Evolutionary conservation across 1,284 basidiomycete species (phyloP), one percentile per base, ranked within the genome.

Genomic region (Termitomyces sp.): DNA sequence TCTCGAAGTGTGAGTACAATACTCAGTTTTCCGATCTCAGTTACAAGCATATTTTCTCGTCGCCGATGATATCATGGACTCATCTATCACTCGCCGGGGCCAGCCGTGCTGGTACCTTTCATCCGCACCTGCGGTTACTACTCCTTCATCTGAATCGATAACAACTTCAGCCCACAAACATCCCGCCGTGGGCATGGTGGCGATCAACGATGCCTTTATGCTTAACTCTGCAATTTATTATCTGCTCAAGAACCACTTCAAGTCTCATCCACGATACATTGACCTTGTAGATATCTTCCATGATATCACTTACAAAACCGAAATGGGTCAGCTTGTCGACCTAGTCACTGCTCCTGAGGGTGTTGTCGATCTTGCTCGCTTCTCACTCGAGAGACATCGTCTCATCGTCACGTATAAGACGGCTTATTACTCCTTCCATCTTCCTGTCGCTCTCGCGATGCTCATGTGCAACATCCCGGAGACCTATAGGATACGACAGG

Each of bases 11-110:
- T 11, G 5, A 28, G 24, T 1, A 44, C 30, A 33, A 13, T 18
- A 30, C 56, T 21, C 19, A 24, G 34, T 38, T 19, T 43, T 40
- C 41, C 11, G 18, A 10, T 46, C 6, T 31, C 38, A 96, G 91
- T 82, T 98, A 13, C 97, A 99, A 87, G 93, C 94, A 0, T 98
- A 91, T 75, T 98, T 98, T 83, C 83, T 99, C 52, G 95, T 99
- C 52, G 85, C 93, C 19, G 96, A 99, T 72, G 96, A 99, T 70
- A 95, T 99, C 70, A 99, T 98, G 95, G 97, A 99, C 69, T 71
- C 81, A 21, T 92, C 88, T 46, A 85, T 97, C 63, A 99, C 95
- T 5, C 89, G 97, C 38, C 86, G 96, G n/a, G 89, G 91, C n/a
- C 95, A 98, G 68, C 91, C 95, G 0, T 99, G 96, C 74, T 99